Evolutionary conservation across 108 stramenopile genomes (phyloP).

Genomic region (Stephanodiscus triporus): DNA sequence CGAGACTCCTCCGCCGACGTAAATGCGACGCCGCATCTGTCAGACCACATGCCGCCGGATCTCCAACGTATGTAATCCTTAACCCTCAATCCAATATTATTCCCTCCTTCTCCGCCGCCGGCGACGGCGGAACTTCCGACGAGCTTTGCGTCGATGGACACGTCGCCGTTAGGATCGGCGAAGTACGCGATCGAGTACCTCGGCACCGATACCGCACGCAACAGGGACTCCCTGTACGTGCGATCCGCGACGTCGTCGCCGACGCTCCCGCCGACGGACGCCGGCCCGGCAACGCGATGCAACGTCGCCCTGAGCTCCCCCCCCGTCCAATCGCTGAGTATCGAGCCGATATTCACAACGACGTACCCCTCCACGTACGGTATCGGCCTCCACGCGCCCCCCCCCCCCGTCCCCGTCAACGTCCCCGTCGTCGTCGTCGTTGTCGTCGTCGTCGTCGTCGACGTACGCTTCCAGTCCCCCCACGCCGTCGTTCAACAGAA

Average conservation of each 20-base stretch:
- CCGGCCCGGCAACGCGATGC: constrained; percentile 71
- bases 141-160: constrained; percentile 15
- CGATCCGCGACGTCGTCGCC: background rate
- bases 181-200: constrained; percentile 72
- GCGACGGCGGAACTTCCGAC: too few species aligned
- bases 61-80: constrained; percentile 70
- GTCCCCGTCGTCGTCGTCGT: constrained; percentile 2
- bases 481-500: constrained; percentile 67
- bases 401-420: background rate
- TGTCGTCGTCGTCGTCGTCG: constrained; percentile 4
- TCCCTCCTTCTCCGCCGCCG: too few species aligned
- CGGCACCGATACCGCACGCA: constrained; percentile 27
- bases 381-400: constrained; percentile 53
- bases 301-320: constrained; percentile 59
- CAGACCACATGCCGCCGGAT: constrained; percentile 49
- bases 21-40: constrained; percentile 65
- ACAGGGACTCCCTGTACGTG: constrained; percentile 15
- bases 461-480: constrained; percentile 61
- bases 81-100: constrained; percentile 47
- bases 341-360: constrained; percentile 69
- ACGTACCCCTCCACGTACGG: constrained; percentile 60
- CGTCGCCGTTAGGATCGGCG: constrained; percentile 65
- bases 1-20: constrained; percentile 36
- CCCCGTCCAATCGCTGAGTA: constrained; percentile 64
- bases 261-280: constrained; percentile 20